A percentile compares a stretch with the other conserved stretches of the same genome.
phyloP scores from a whole-genome alignment of 2,329 filamentous ascomycete genomes.

The Phaeosphaeria sp. region DNA sequence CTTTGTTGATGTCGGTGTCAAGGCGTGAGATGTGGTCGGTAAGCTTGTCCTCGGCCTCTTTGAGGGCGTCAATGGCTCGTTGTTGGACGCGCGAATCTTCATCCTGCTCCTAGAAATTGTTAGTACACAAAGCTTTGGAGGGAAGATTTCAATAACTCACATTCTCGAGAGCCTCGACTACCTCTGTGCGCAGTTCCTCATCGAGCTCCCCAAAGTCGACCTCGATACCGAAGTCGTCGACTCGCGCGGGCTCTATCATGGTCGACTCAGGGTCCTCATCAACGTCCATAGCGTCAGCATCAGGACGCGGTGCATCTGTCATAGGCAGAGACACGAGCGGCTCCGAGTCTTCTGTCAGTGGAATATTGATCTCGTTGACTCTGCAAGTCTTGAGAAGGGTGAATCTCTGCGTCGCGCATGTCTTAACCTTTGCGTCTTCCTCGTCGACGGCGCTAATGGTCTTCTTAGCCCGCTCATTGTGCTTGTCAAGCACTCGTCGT shows the following conservation, averaged over 20 bases:
- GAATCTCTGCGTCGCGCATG: conserved; percentile 83
- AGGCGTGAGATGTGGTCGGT: conserved; percentile 79
- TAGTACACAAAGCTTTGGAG: no score
- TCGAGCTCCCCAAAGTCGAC: conserved; percentile 84
- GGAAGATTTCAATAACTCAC: no score
- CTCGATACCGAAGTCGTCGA: conserved; percentile 91
- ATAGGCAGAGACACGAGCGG: conserved; percentile 83
- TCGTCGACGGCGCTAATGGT: conserved; percentile 76
- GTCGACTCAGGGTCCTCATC: conserved; percentile 69
- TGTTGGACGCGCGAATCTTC: conserved; percentile 54
- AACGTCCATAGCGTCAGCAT: conserved; percentile 91
- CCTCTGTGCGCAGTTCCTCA: conserved; percentile 69
- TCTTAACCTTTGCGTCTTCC: conserved; percentile 86
- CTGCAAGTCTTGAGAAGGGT: conserved; percentile 86
- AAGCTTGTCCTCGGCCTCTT: conserved; percentile 71
- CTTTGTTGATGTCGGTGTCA: conserved; percentile 83
- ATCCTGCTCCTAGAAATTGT: conserved; percentile 65
- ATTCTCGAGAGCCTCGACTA: conserved; percentile 56
- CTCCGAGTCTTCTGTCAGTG: conserved; percentile 73
- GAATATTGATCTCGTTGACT: conserved; percentile 89
- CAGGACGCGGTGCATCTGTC: conserved; percentile 74
- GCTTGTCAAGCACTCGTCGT: conserved; percentile 80
- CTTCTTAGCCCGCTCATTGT: conserved; percentile 81
- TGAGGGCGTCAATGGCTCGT: conserved; percentile 25
- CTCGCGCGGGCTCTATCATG: conserved; percentile 60